Evolutionary conservation across 345 rosid genomes (phyloP), one percentile per base, ranked within the genome.

Genomic region (Erucastrum elatum): DNA sequence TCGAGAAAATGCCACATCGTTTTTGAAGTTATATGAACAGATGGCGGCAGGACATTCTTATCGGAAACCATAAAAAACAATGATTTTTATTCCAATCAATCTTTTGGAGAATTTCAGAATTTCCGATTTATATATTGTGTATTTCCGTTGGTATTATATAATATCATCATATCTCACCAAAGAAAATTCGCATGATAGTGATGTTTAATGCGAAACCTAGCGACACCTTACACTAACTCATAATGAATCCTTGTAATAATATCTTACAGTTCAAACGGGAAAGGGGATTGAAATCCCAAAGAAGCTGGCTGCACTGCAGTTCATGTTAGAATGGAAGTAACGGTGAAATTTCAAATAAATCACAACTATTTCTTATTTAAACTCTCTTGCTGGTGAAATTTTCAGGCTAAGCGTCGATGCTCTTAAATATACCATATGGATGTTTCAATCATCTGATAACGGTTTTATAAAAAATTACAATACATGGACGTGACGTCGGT

Each of bases 401-500:
- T 30, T 29, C 11, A 30, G 13, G 37, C 9, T 13, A 62, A 6
- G 13, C 66, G 66, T 30, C 17, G 1, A 2, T 62, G 65, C 12
- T n/a, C 66, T 30, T 62, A 8, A 0, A 61, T 61, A 30, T 30
- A 29, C 15, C 34, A 60, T 11, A 61, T 61, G 17, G 17, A 61
- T 61, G 65, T 29, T 29, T 13, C 21, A 13, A 1, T 61, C 16
- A 61, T 30, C 10, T 8, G 17, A 51, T 27, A 60, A 30, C 17
- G 4, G 37, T n/a, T 8, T 60, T 27, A 8, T 10, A 27, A 63
- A 17, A 51, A 7, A 51, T 6, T 64, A 49, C 7, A 55, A 17
- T 58, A 26, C 63, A 58, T 33, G 70, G 70, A 76, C 41, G 39
- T 46, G 61, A 8, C 46, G 68, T 15, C 74, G 55, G 51, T 51